phyloP scores from a whole-genome alignment of 192 early-diverging fungal genomes.

The Phlyctochytrium planicorne region DNA sequence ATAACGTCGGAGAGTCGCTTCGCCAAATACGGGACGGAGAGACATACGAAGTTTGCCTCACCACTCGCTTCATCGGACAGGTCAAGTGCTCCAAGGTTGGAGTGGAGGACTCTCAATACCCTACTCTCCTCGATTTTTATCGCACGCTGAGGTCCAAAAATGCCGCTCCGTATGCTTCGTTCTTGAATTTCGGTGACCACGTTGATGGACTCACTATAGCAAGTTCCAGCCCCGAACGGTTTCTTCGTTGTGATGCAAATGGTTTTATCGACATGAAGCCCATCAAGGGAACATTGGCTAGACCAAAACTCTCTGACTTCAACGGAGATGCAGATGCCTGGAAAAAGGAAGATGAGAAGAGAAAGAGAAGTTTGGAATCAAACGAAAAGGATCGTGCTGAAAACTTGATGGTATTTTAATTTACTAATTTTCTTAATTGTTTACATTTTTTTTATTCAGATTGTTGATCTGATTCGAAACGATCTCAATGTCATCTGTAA shows the following conservation, averaged over 20 bases:
- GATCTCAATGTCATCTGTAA: slow-evolving; percentile 78
- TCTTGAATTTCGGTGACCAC: slow-evolving; percentile 55
- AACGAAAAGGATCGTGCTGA: slow-evolving; percentile 92
- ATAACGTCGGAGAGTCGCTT: slow-evolving; percentile 55
- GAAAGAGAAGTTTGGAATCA: slow-evolving; percentile 48
- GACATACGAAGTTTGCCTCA: slow-evolving; percentile 94
- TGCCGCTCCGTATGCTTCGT: slow-evolving; percentile 85
- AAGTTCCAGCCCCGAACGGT: slow-evolving; percentile 80
- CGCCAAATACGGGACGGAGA: slow-evolving; percentile 77
- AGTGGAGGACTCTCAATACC: neutral
- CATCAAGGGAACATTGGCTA: slow-evolving; percentile 80
- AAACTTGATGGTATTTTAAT: slow-evolving; percentile 82
- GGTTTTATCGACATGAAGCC: slow-evolving; percentile 88
- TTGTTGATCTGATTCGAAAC: slow-evolving; percentile 94
- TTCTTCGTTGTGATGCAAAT: slow-evolving; percentile 51
- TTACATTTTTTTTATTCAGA: slow-evolving; percentile 48
- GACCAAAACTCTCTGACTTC: slow-evolving; percentile 46
- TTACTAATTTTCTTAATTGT: neutral
- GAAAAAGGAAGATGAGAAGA: slow-evolving; percentile 40
- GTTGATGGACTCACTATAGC: slow-evolving; percentile 33
- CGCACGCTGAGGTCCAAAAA: slow-evolving; percentile 65
- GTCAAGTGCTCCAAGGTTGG: neutral
- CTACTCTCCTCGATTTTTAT: slow-evolving; percentile 53
- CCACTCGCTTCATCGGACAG: slow-evolving; percentile 63
- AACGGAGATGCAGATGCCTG: slow-evolving; percentile 25